phyloP scores from a whole-genome alignment of 1,284 basidiomycete species.

The Cryptococcus sp. region DNA sequence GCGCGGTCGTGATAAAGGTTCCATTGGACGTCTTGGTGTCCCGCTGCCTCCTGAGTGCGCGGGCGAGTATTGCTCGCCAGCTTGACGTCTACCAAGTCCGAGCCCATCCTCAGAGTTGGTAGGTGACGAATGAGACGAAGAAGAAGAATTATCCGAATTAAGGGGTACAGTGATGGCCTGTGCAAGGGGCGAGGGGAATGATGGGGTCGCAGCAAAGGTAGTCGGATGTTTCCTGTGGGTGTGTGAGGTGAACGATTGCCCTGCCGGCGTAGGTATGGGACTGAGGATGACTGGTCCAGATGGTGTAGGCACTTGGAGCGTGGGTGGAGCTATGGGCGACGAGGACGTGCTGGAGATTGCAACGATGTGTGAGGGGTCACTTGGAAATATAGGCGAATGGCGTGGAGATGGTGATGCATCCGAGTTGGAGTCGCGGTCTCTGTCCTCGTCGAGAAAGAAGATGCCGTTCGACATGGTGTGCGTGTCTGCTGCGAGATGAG shows the following conservation, averaged over 20 bases:
- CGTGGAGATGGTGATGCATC: slow-evolving; percentile 27
- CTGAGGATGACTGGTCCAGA: slow-evolving; percentile 15
- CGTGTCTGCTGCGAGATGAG: too few relatives aligned
- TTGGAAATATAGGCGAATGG: slow-evolving; percentile 18
- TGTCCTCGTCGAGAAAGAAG: slow-evolving; percentile 48
- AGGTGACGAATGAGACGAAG: slow-evolving; percentile 37
- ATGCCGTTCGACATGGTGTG: slow-evolving; percentile 35
- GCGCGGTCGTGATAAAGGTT: slow-evolving; percentile 20
- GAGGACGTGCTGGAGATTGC: slow-evolving; percentile 6
- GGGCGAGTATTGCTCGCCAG: slow-evolving; percentile 4
- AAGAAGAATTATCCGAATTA: slow-evolving; percentile 44
- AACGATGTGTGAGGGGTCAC: slow-evolving; percentile 3
- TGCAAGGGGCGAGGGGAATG: slow-evolving; percentile 50
- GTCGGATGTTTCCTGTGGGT: slow-evolving; percentile 41
- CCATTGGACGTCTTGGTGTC: slow-evolving; percentile 23
- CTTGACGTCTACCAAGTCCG: slow-evolving; percentile 5
- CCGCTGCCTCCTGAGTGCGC: slow-evolving; percentile 18
- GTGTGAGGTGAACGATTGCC: slow-evolving; percentile 7
- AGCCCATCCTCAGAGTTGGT: slow-evolving; percentile 33
- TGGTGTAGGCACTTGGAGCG: slow-evolving; percentile 23
- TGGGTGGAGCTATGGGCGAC: slow-evolving; percentile 6
- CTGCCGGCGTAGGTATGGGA: slow-evolving; percentile 25
- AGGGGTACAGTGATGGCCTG: slow-evolving; percentile 46
- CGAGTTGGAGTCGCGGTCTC: slow-evolving; percentile 26
- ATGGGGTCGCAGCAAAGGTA: slow-evolving; percentile 47